phyloP scores from a whole-genome alignment of 345 rosid species.

The Citrus mangshanensis region DNA sequence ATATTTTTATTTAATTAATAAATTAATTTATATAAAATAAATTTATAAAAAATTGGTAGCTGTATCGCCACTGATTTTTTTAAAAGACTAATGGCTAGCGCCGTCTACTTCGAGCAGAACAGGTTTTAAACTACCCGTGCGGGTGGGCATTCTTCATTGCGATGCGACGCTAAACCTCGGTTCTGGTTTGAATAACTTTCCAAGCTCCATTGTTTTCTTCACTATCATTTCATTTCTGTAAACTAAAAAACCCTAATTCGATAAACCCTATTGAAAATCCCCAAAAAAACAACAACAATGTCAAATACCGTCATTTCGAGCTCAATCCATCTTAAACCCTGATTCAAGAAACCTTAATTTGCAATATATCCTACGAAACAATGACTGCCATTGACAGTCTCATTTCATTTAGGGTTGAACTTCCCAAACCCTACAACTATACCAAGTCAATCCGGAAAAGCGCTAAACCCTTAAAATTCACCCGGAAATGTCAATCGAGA shows the following conservation, averaged over 20 bases:
- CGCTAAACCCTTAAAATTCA: constrained; percentile 11
- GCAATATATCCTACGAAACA: background rate
- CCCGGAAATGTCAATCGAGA: constrained; percentile 26
- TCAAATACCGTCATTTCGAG: background rate
- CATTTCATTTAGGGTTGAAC: constrained; percentile 38
- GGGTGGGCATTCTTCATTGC: background rate
- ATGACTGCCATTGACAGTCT: constrained; percentile 52
- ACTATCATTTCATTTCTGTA: background rate
- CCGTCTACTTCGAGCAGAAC: background rate
- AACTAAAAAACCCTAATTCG: constrained; percentile 6
- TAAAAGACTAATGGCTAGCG: no score
- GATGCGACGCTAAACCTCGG: background rate
- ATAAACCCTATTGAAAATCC: background rate
- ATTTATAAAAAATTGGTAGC: no score
- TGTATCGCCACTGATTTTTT: no score
- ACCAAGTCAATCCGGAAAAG: constrained; percentile 18
- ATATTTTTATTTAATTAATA: no score
- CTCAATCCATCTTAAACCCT: background rate
- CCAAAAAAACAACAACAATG: background rate
- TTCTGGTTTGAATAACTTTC: background rate
- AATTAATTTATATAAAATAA: no score
- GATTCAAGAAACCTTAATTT: background rate
- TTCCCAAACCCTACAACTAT: constrained; percentile 29
- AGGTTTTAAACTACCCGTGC: background rate
- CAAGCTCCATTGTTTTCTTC: background rate